These are phyloP conservation scores for Salvia splendens DNA, from an alignment of 257 asterid genomes.

Conservation along the genomic window DNA sequence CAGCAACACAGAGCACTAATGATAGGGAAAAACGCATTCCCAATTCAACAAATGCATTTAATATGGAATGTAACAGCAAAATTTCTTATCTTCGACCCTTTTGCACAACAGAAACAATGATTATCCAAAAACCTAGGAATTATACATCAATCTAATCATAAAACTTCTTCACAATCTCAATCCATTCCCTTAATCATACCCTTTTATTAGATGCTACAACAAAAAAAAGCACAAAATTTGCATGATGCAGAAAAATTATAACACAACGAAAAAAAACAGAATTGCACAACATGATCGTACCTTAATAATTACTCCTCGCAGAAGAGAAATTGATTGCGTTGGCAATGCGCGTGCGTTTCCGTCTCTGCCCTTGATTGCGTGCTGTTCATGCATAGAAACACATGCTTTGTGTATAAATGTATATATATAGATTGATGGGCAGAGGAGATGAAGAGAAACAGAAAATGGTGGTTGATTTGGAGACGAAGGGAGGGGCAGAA, in stretches of 20 bases:
- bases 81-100: neutral
- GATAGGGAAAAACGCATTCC: constrained; percentile 4
- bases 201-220: neutral
- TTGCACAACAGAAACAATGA: neutral
- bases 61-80: neutral
- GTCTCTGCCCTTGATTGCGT: constrained; percentile 26
- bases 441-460: constrained; percentile 44
- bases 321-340: constrained; percentile 11
- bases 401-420: constrained; percentile 28
- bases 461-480: constrained; percentile 45
- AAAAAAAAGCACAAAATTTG: neutral
- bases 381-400: constrained; percentile 1
- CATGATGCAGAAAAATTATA: constrained; percentile 10
- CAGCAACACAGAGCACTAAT: neutral
- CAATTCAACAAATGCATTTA: constrained; percentile 10
- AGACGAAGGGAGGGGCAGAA: constrained; percentile 41
- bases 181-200: neutral
- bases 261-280: neutral
- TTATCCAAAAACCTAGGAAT: neutral
- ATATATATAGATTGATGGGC: constrained; percentile 36
- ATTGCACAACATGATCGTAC: constrained; percentile 27
- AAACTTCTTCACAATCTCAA: neutral
- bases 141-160: neutral
- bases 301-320: constrained; percentile 31
- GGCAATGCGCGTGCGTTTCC: constrained; percentile 2